Percentiles rank a stretch among this genome's conserved stretches.
These are phyloP conservation scores for Ceratocystis albifundus DNA, from an alignment of 2,329 filamentous ascomycete genomes.

Conservation along the genomic window DNA sequence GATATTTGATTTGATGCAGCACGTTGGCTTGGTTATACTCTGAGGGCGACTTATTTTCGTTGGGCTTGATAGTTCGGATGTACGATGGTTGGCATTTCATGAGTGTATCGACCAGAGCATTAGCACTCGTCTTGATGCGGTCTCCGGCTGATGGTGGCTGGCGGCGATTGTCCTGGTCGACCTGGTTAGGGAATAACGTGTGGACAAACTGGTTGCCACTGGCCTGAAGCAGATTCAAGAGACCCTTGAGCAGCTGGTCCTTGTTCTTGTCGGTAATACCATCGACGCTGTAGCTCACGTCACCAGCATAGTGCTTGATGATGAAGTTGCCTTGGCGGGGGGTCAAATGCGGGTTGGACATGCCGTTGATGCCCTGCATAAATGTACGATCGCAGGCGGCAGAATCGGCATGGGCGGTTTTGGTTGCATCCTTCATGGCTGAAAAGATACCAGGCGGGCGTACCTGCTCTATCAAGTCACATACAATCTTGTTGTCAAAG, in stretches of 20 bases:
- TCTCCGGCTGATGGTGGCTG: constrained; percentile 90
- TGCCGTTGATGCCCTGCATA: constrained; percentile 80
- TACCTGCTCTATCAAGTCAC: constrained; percentile 87
- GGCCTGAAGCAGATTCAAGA: constrained; percentile 73
- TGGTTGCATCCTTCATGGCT: constrained; percentile 92
- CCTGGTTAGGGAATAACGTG: constrained; percentile 77
- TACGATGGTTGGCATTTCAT: constrained; percentile 98
- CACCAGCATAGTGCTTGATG: constrained; percentile 96
- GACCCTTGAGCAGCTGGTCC: constrained; percentile 87
- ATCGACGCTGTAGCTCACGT: constrained; percentile 86
- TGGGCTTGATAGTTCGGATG: constrained; percentile 97
- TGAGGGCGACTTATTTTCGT: constrained; percentile 91
- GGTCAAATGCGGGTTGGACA: constrained; percentile 84
- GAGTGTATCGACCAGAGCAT: constrained; percentile 83
- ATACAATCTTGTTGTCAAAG: constrained; percentile 98
- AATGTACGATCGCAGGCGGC: constrained; percentile 91
- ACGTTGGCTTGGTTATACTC: constrained; percentile 92
- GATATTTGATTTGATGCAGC: constrained; percentile 95
- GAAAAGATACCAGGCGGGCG: constrained; percentile 88
- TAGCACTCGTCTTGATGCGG: constrained; percentile 89
- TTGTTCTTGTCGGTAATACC: constrained; percentile 99
- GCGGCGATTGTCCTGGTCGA: constrained; percentile 91
- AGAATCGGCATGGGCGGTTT: constrained; percentile 94
- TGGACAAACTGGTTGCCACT: constrained; percentile 82
- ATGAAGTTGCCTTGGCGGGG: constrained; percentile 92